phyloP scores from a whole-genome alignment of 2,329 filamentous ascomycete genomes.

The Xylariaceae sp. region DNA sequence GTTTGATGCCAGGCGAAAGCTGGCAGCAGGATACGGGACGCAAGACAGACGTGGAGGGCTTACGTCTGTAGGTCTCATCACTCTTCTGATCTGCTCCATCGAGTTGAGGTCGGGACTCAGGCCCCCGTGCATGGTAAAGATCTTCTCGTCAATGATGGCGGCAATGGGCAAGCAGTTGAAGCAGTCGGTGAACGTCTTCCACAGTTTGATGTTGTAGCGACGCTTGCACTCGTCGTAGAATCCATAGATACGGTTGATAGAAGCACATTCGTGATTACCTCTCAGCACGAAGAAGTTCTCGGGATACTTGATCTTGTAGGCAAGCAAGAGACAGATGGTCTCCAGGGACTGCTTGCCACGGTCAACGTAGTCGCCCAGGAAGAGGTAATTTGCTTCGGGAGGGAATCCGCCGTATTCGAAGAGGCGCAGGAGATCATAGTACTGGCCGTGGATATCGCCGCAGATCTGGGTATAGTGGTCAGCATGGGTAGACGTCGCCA shows the following conservation, averaged over 20 bases:
- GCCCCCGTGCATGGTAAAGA: constrained; percentile 99
- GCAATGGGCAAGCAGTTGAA: constrained; percentile 96
- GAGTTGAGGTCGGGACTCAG: constrained; percentile 96
- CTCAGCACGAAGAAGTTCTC: constrained; percentile 95
- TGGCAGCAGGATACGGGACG: constrained; percentile 11
- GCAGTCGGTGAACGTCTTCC: constrained; percentile 96
- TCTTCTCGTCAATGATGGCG: constrained; percentile 95
- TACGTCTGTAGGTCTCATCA: constrained; percentile 98
- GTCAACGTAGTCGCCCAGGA: constrained; percentile 94
- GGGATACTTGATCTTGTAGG: constrained; percentile 95
- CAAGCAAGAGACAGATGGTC: constrained; percentile 84
- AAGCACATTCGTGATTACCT: constrained; percentile 95
- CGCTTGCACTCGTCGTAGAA: constrained; percentile 99
- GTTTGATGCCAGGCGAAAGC: constrained; percentile 13
- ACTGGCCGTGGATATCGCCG: constrained; percentile 98
- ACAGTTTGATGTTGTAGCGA: constrained; percentile 91
- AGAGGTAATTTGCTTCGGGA: constrained; percentile 97
- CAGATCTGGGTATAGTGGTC: constrained; percentile 63
- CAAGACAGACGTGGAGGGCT: constrained; percentile 32
- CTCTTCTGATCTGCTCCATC: constrained; percentile 98
- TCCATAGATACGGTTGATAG: constrained; percentile 90
- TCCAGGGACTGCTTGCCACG: constrained; percentile 93
- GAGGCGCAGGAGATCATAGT: constrained; percentile 92
- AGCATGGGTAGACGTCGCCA: background rate
- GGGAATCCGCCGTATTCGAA: constrained; percentile 99